Evolutionary conservation across 164 flowering plant species (phyloP).

Genomic region (Houttuynia cordata): DNA sequence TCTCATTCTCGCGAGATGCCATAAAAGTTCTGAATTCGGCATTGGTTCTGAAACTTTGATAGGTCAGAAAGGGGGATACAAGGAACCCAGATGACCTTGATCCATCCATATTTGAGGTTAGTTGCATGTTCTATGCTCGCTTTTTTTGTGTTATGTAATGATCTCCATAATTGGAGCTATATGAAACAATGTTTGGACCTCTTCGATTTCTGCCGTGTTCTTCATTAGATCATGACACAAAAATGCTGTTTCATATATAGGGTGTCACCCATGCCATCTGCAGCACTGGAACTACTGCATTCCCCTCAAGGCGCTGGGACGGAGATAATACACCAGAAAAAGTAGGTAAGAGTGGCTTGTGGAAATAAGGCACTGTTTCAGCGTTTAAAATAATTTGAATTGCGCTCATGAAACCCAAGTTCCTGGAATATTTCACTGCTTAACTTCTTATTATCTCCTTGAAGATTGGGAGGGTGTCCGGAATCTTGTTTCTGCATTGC

Average conservation of each 20-base stretch:
- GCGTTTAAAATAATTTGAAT: not conserved
- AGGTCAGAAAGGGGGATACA: conserved; percentile 77
- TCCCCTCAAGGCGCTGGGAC: conserved; percentile 91
- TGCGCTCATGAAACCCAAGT: not conserved
- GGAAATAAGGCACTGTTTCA: too few species aligned
- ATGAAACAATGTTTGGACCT: not conserved
- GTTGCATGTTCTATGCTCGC: conserved; percentile 4
- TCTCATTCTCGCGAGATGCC: not conserved
- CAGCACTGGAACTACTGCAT: conserved; percentile 96
- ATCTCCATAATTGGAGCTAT: not conserved
- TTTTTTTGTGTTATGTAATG: not conserved
- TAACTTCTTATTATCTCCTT: conserved; percentile 11
- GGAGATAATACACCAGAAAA: conserved; percentile 92
- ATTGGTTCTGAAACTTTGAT: conserved; percentile 7
- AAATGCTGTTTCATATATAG: conserved; percentile 27
- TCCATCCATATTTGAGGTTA: conserved; percentile 75
- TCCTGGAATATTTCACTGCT: not conserved
- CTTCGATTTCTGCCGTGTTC: not conserved
- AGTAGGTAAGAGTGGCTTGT: conserved; percentile 54
- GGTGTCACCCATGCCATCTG: conserved; percentile 95
- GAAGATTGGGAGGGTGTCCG: conserved; percentile 95
- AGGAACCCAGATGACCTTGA: conserved; percentile 59
- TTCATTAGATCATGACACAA: conserved; percentile 1
- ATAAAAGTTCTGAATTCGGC: not conserved
- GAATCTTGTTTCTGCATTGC: conserved; percentile 70